phyloP scores from a whole-genome alignment of 73 alveolate species.

The Tetrahymena borealis region DNA sequence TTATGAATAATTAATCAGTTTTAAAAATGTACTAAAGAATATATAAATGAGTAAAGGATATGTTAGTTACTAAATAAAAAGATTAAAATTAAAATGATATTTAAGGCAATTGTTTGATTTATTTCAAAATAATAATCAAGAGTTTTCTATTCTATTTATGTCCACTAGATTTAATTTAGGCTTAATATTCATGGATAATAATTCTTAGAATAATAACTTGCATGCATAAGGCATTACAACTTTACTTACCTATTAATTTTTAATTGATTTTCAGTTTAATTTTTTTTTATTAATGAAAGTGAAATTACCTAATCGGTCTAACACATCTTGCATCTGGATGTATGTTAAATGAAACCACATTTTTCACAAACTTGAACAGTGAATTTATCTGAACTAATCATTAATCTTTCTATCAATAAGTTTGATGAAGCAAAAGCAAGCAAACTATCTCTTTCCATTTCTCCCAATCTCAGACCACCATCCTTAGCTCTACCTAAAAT shows the following conservation, averaged over 20 bases:
- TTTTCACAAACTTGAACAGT: constrained; percentile 88
- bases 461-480: constrained; percentile 95
- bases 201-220: constrained; percentile 89
- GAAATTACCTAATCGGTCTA: constrained; percentile 27
- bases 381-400: constrained; percentile 92
- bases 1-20: too few relatives aligned
- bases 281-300: neutral
- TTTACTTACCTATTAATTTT: constrained; percentile 47
- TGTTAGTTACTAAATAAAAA: too few relatives aligned
- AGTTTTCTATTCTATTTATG: neutral
- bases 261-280: neutral
- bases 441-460: constrained; percentile 99
- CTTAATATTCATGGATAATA: constrained; percentile 48
- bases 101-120: neutral
- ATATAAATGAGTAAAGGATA: too few relatives aligned
- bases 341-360: constrained; percentile 87
- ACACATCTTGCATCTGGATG: constrained; percentile 66
- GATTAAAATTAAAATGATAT: neutral
- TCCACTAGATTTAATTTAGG: constrained; percentile 43
- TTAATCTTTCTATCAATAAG: constrained; percentile 90
- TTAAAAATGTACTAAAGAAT: too few relatives aligned
- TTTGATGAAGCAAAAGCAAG: constrained; percentile 98
- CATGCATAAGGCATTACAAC: constrained; percentile 98
- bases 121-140: neutral
- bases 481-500: constrained; percentile 70